These are phyloP conservation scores for Calycina herbarum DNA, from an alignment of 2,329 filamentous ascomycete genomes.

Conservation along the genomic window DNA sequence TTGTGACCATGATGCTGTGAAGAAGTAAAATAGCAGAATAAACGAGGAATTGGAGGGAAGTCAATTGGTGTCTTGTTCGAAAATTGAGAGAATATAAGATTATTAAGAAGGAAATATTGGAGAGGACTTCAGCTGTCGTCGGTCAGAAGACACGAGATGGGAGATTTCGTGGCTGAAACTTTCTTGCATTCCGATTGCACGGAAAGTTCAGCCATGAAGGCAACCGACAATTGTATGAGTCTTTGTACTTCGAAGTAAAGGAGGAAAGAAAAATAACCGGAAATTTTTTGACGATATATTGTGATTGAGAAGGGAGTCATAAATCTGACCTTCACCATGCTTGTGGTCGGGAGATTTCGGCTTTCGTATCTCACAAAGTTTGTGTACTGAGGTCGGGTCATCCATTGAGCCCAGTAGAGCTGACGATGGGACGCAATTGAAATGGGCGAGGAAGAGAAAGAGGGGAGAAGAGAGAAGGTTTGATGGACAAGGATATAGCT, in stretches of 20 bases:
- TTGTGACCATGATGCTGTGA: neutral
- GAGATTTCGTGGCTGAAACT: slow-evolving; percentile 6
- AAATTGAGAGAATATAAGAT: too few species aligned
- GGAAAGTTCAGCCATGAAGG: neutral
- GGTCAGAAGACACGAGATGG: slow-evolving; percentile 6
- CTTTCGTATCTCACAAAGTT: neutral
- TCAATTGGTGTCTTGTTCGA: neutral
- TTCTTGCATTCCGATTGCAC: slow-evolving; percentile 5
- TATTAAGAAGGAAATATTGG: too few species aligned
- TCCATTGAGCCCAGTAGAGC: neutral
- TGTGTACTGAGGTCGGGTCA: neutral
- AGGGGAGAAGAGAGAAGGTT: neutral
- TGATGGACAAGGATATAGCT: neutral
- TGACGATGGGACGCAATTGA: neutral
- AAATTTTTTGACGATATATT: neutral
- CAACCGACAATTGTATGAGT: neutral
- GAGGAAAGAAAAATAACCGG: neutral
- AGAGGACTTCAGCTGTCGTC: neutral
- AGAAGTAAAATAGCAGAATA: neutral
- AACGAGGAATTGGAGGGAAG: neutral
- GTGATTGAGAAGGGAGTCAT: neutral
- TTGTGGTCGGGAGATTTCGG: neutral
- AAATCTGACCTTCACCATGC: too few species aligned
- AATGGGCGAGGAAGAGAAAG: neutral
- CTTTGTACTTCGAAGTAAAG: neutral